phyloP scores from a whole-genome alignment of 1,284 basidiomycete species.

The Pascua sp. region DNA sequence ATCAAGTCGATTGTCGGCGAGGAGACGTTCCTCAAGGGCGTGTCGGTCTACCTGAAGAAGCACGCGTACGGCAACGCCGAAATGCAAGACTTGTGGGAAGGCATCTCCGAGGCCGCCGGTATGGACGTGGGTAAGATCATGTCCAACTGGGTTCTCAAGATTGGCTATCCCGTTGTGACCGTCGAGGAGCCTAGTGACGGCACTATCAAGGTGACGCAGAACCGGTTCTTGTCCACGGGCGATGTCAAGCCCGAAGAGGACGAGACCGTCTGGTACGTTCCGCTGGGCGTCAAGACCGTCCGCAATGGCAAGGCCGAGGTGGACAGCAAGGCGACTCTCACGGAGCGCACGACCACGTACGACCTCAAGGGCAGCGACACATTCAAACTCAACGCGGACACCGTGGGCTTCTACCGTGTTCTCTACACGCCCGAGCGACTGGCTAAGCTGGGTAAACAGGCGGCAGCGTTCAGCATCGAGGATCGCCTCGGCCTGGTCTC shows the following conservation, averaged over 20 bases:
- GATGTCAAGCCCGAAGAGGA: slow-evolving; percentile 76
- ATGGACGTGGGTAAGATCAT: slow-evolving; percentile 77
- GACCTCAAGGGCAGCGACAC: slow-evolving; percentile 64
- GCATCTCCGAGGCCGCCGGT: slow-evolving; percentile 74
- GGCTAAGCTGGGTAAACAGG: slow-evolving; percentile 72
- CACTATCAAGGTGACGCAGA: slow-evolving; percentile 71
- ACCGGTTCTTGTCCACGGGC: slow-evolving; percentile 87
- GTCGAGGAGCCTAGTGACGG: slow-evolving; percentile 72
- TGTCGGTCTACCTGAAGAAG: slow-evolving; percentile 87
- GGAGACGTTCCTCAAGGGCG: slow-evolving; percentile 79
- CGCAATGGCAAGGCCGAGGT: slow-evolving; percentile 46
- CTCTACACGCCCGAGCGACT: slow-evolving; percentile 80
- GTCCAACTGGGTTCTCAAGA: slow-evolving; percentile 88
- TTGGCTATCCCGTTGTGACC: slow-evolving; percentile 81
- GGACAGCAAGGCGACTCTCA: slow-evolving; percentile 65
- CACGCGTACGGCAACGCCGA: slow-evolving; percentile 78
- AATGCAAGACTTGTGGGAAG: slow-evolving; percentile 85
- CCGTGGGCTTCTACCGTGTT: slow-evolving; percentile 83
- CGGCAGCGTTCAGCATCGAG: slow-evolving; percentile 72
- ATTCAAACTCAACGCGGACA: slow-evolving; percentile 84
- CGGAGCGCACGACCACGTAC: slow-evolving; percentile 66
- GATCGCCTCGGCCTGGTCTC: slow-evolving; percentile 84
- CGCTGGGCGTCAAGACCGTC: slow-evolving; percentile 70
- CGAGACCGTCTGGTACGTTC: slow-evolving; percentile 81
- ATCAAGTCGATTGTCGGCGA: slow-evolving; percentile 83